Base-by-base conservation (phyloP, 129 eudicot genomes). In the Flaveria trinervia region DNA sequence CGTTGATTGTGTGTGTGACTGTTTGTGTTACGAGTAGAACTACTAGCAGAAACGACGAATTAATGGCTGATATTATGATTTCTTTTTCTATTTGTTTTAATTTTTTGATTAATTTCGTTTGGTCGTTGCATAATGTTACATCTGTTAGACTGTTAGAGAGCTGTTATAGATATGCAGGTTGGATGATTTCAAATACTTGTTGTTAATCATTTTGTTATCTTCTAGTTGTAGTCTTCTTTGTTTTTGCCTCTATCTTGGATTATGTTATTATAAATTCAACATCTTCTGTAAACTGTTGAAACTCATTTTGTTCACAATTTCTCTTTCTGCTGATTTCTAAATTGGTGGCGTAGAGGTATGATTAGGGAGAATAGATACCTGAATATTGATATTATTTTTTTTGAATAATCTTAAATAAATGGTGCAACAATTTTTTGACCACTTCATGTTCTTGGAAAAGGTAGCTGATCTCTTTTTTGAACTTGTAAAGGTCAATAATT, bases 401-500 rank as follows among this genome's bases (percentile, higher is more conserved):
- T 20, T 22, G 30, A 57, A 9, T 57, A 20, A 2, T 22, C 16
- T 20, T 10, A 57, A 57, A 57, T 3, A 33, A 57, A 57, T 22
- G 36, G 65, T 57, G 65, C 65, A 20, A 57, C 16, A 9, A 22
- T 57, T 20, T 11, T 1, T 23, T 11, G 39, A 59, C 66, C 66
- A 59, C 39, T 59, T 59, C 39, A 5, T 59, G 66, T 59, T 22
- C 10, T 18, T 23, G 66, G 61, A 10, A 22, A 59, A 36, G 39
- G 66, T 59, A 22, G 26, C 17, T 23, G 78, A 57, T 61, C 71
- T 26, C 71, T 8, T 77, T 52, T 48, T 68, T 41, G 28, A 77
- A 68, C 33, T 54, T 54, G 81, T 52, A 77, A 16, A 52, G 18
- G 66, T 41, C 80, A 75, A 49, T 17, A 76, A 52, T 76, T 52